Evolutionary conservation across 75 land plant genomes (phyloP), one percentile per base, ranked within the genome.

Genomic region (Selaginella tamariscina): DNA sequence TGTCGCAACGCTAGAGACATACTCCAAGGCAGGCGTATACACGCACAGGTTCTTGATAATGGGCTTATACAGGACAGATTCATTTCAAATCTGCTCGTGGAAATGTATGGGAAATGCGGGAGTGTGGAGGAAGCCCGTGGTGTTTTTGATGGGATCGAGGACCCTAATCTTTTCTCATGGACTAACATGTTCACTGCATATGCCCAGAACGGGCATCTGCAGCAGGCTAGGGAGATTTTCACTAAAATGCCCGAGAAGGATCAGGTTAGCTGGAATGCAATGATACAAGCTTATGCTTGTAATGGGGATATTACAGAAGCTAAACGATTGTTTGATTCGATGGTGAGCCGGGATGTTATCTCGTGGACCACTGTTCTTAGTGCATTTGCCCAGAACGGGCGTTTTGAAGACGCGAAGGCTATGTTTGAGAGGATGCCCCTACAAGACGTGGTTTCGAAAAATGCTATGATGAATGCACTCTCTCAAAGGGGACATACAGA

Each of bases 21-120:
- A 5, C 15, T 39, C 11, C 49, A 39, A 15, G 49, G 49, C 49
- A 39, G 15, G 15, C 15, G 49, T 15, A 15, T 39, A 5, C 49
- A 39, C 49, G 49, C 49, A 15, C 49, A 39, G 15, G 15, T 39
- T 15, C 49, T 39, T 15, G 49, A 39, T 5, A 39, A 15, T 39
- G 49, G 49, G 49, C 49, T 39, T 15, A 39, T 39, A 5, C 49
- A 39, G 11, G 49, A 39, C 11, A 5, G 49, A 39, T 39, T 39
- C 15, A 5, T 39, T 39, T 5, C 27, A 21, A 59, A 59, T 27
- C 62, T 59, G 18, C 62, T 59, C 18, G 26, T 59, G 8, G 24
- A 59, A 26, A 59, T 59, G 62, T 59, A 59, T 59, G 62, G 62
- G 9, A 59, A 59, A n/a, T 59, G 62, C 26, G 62, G 62, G n/a